phyloP scores from a whole-genome alignment of 768 basidiomycete species.

The Leucosporidium yakuticum region DNA sequence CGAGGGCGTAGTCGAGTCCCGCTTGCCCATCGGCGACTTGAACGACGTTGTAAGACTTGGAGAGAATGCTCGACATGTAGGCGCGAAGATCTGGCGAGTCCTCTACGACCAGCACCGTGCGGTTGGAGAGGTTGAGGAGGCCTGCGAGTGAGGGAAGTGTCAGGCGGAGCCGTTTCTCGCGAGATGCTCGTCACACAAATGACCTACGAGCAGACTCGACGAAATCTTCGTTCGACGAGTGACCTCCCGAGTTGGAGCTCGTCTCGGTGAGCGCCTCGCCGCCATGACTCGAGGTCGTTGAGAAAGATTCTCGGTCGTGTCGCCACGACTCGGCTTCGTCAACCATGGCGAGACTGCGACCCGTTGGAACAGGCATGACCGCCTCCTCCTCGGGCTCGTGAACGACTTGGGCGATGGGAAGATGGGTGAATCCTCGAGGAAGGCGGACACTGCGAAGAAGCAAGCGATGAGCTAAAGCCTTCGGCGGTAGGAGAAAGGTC shows the following conservation, averaged over 20 bases:
- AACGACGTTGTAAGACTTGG: constrained; percentile 23
- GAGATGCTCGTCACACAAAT: neutral
- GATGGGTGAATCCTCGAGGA: constrained; percentile 25
- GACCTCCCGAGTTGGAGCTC: neutral
- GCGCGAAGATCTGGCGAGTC: constrained; percentile 22
- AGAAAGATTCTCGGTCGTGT: neutral
- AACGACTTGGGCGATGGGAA: constrained; percentile 26
- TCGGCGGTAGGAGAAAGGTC: neutral
- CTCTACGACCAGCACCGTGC: constrained; percentile 25
- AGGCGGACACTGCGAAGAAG: constrained; percentile 3
- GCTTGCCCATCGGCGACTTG: constrained; percentile 16
- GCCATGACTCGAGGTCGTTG: neutral
- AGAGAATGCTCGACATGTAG: constrained; percentile 17
- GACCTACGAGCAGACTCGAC: neutral
- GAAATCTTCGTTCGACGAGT: neutral
- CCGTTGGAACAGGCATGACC: neutral
- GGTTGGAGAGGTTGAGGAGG: constrained; percentile 24
- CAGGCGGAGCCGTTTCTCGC: constrained; percentile 5
- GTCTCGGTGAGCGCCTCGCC: neutral
- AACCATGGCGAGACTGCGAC: constrained; percentile 21
- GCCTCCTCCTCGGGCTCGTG: constrained; percentile 13
- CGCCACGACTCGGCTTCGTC: constrained; percentile 26
- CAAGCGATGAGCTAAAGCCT: neutral
- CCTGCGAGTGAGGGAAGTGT: constrained; percentile 1
- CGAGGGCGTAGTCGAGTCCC: constrained; percentile 22